phyloP scores from a whole-genome alignment of 2,329 filamentous ascomycete genomes.

The Epichloe festucae region DNA sequence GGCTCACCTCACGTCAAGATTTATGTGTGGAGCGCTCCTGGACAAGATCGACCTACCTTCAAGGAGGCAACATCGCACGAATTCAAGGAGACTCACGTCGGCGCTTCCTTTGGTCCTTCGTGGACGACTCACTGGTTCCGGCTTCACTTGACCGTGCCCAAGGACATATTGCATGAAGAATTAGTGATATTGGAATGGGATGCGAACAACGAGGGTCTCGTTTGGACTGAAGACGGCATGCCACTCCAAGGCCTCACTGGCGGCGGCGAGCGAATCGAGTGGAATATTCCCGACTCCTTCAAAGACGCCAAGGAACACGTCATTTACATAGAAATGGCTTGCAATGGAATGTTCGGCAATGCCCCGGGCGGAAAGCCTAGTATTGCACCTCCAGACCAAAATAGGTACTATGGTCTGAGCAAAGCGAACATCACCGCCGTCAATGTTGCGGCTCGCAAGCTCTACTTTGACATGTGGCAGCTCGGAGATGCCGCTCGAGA shows the following conservation, averaged over 20 bases:
- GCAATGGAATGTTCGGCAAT: constrained; percentile 97
- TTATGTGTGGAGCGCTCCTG: constrained; percentile 72
- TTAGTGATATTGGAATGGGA: constrained; percentile 96
- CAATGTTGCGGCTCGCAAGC: constrained; percentile 68
- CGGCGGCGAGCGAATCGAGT: constrained; percentile 76
- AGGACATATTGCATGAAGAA: constrained; percentile 59
- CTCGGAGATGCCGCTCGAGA: constrained; percentile 85
- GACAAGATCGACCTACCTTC: constrained; percentile 71
- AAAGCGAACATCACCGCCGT: constrained; percentile 81
- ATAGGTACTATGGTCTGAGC: constrained; percentile 64
- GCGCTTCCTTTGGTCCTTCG: constrained; percentile 76
- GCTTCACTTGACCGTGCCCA: constrained; percentile 64
- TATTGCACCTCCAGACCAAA: constrained; percentile 80
- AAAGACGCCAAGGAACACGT: constrained; percentile 75
- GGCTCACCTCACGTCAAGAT: constrained; percentile 71
- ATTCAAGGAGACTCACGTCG: constrained; percentile 63
- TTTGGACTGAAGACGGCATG: constrained; percentile 84
- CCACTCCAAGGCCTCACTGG: constrained; percentile 88
- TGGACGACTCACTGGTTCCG: constrained; percentile 99
- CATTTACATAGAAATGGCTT: constrained; percentile 97
- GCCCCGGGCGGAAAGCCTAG: constrained; percentile 61
- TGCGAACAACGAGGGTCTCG: constrained; percentile 81
- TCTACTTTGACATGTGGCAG: constrained; percentile 93
- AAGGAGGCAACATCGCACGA: constrained; percentile 64
- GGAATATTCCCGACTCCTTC: constrained; percentile 73